Conservation (phyloP, 257 asterid genomes). For the Phtheirospermum japonicum region DNA sequence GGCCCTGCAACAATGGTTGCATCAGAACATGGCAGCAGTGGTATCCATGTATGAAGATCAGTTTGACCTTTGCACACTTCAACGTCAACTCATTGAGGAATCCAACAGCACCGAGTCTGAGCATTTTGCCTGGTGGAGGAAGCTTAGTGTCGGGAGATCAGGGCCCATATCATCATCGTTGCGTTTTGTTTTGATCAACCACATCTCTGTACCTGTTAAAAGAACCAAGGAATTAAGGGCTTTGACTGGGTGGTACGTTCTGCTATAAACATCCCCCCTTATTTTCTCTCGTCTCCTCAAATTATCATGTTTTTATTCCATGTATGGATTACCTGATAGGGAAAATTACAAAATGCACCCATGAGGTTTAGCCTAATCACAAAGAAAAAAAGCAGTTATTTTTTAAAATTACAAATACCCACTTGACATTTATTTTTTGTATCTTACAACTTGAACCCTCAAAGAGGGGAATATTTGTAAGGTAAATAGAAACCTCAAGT, state of each 20-base stretch:
- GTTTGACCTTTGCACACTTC: slow-evolving; percentile 73
- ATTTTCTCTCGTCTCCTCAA: slow-evolving; percentile 13
- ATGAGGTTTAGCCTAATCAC: background rate
- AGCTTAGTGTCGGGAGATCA: slow-evolving; percentile 45
- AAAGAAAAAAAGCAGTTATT: background rate
- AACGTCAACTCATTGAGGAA: slow-evolving; percentile 44
- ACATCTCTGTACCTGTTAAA: slow-evolving; percentile 65
- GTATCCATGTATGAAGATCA: slow-evolving; percentile 92
- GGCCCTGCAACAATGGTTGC: slow-evolving; percentile 84
- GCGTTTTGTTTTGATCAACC: slow-evolving; percentile 49
- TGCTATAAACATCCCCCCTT: slow-evolving; percentile 16
- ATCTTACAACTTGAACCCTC: background rate
- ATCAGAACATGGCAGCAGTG: slow-evolving; percentile 88
- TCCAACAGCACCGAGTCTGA: slow-evolving; percentile 38
- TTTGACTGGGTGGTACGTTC: slow-evolving; percentile 80
- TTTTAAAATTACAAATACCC: background rate
- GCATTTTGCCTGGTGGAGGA: slow-evolving; percentile 73
- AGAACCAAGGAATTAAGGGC: slow-evolving; percentile 90
- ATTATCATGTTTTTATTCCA: slow-evolving; percentile 7
- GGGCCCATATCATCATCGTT: slow-evolving; percentile 36
- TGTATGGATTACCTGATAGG: background rate
- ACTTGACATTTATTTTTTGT: background rate
- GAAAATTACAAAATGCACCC: background rate
- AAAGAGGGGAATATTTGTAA: background rate
- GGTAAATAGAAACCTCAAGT: background rate